These are phyloP conservation scores for Globisporangium carolinianum DNA, from an alignment of 352 stramenopile genomes.

Conservation along the genomic window DNA sequence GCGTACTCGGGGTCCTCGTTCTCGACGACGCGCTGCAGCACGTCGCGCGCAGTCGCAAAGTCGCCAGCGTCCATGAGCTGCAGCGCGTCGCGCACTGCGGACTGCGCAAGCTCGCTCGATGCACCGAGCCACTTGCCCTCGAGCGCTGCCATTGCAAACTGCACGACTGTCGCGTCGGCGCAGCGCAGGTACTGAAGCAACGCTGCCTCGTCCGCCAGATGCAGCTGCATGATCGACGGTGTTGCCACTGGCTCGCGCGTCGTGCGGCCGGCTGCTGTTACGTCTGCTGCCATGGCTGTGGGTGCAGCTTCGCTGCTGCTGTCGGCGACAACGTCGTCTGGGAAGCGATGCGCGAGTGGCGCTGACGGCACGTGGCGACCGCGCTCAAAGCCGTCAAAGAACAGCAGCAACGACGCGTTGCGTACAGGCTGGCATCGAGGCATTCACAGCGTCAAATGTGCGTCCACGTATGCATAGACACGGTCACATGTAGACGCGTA, in stretches of 20 bases:
- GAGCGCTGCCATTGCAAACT: conserved; percentile 60
- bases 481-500: background rate
- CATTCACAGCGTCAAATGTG: conserved; percentile 14
- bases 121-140: conserved; percentile 72
- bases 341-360: conserved; percentile 52
- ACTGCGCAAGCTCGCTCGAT: conserved; percentile 33
- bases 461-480: background rate
- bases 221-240: conserved; percentile 71
- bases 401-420: conserved; percentile 59
- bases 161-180: conserved; percentile 58
- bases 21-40: conserved; percentile 40
- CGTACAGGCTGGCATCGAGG: conserved; percentile 17
- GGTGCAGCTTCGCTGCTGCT: conserved; percentile 3
- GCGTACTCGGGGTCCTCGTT: conserved; percentile 40
- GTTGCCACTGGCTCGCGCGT: conserved; percentile 9
- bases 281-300: background rate
- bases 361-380: conserved; percentile 55
- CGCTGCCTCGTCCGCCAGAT: conserved; percentile 56
- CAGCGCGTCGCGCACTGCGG: conserved; percentile 31
- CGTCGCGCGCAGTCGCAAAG: conserved; percentile 28
- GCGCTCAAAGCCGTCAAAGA: conserved; percentile 70
- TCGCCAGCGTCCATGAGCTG: conserved; percentile 36
- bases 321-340: conserved; percentile 24
- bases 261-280: background rate
- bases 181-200: conserved; percentile 61